Percentiles rank a stretch among this genome's conserved stretches.
phyloP scores from a whole-genome alignment of 2,329 filamentous ascomycete species.

The Exophiala sp. region DNA sequence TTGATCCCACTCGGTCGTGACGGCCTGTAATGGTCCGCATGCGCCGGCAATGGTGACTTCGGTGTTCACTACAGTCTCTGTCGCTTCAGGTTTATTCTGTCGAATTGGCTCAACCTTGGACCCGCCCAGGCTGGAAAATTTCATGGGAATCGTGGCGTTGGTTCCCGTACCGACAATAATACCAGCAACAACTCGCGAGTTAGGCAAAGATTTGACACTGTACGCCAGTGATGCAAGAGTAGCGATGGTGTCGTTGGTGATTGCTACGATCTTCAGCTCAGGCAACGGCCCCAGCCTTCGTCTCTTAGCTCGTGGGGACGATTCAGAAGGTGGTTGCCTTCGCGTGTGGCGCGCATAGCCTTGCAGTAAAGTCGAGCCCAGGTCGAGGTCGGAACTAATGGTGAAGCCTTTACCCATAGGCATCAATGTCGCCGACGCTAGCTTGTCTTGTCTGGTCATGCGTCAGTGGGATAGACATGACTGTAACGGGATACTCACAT shows the following conservation, averaged over 20 bases:
- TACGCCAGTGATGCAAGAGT: conserved; percentile 76
- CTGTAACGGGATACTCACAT: conserved; percentile 36
- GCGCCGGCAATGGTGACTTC: conserved; percentile 80
- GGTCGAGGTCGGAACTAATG: conserved; percentile 53
- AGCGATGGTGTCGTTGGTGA: conserved; percentile 77
- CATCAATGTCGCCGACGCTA: conserved; percentile 54
- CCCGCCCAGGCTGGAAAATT: conserved; percentile 58
- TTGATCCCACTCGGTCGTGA: conserved; percentile 70
- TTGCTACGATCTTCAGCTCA: conserved; percentile 67
- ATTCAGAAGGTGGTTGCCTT: conserved; percentile 31
- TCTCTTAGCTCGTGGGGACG: conserved; percentile 43
- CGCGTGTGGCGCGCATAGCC: conserved; percentile 53
- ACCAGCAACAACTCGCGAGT: conserved; percentile 70
- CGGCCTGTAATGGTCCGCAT: conserved; percentile 61
- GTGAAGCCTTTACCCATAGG: conserved; percentile 59
- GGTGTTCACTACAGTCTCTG: conserved; percentile 74
- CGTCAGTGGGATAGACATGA: conserved; percentile 11
- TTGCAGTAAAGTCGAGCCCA: conserved; percentile 52
- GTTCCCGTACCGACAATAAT: conserved; percentile 78
- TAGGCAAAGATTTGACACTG: conserved; percentile 58
- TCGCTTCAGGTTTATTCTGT: conserved; percentile 47
- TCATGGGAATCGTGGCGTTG: conserved; percentile 75
- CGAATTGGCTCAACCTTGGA: conserved; percentile 57
- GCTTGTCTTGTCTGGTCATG: conserved; percentile 45
- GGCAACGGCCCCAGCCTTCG: conserved; percentile 52